A percentile compares a stretch with the other conserved stretches of the same genome.
These are phyloP conservation scores for Magnaporthiopsis poae DNA, from an alignment of 2,329 filamentous ascomycete species.

Conservation along the genomic window DNA sequence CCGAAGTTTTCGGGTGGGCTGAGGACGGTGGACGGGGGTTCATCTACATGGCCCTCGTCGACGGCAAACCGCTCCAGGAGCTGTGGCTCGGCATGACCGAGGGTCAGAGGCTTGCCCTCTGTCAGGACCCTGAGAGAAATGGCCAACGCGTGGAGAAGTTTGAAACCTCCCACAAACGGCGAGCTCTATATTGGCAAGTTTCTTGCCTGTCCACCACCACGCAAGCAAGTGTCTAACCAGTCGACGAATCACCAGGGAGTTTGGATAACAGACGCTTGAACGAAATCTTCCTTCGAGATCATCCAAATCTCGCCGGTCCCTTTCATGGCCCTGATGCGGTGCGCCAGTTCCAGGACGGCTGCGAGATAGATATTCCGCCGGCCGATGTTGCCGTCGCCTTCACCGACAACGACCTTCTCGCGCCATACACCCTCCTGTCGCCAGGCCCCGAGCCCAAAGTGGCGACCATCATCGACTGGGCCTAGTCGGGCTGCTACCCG, in stretches of 20 bases:
- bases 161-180: slow-evolving; percentile 7
- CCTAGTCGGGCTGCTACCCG: slow-evolving; percentile 26
- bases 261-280: slow-evolving; percentile 14
- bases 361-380: slow-evolving; percentile 16
- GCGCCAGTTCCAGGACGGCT: slow-evolving; percentile 15
- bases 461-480: slow-evolving; percentile 24
- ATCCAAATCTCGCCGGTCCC: slow-evolving; percentile 20
- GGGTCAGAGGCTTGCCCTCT: slow-evolving; percentile 11
- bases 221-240: slow-evolving; percentile 8
- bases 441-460: slow-evolving; percentile 15
- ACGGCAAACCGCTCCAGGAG: slow-evolving; percentile 14
- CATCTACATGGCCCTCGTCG: slow-evolving; percentile 19
- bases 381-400: slow-evolving; percentile 20
- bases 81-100: slow-evolving; percentile 12
- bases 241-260: slow-evolving; percentile 13
- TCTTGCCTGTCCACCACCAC: not conserved
- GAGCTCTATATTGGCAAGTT: slow-evolving; percentile 7
- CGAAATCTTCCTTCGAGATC: slow-evolving; percentile 17
- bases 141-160: slow-evolving; percentile 11
- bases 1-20: slow-evolving; percentile 15
- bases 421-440: slow-evolving; percentile 24
- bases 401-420: slow-evolving; percentile 26
- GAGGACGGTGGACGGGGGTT: slow-evolving; percentile 18
- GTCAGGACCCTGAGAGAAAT: slow-evolving; percentile 15
- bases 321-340: not conserved